Evolutionary conservation across 1,284 basidiomycete genomes (phyloP), one percentile per base, ranked within the genome.

Genomic region (Trichosporon ovoides): DNA sequence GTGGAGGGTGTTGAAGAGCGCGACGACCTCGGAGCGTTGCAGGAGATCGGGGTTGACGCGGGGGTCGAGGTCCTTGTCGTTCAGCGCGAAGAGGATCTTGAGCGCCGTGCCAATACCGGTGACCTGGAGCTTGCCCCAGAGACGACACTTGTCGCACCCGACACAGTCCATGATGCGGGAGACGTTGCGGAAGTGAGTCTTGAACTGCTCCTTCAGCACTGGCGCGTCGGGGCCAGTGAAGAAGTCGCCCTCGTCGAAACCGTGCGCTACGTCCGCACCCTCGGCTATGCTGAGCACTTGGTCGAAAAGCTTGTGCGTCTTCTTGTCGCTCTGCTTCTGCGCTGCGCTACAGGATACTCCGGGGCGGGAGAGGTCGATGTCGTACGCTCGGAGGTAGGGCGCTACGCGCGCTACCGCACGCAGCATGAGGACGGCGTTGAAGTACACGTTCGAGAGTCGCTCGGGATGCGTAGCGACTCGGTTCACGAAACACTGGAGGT

Each of bases 141-240:
- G 80, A 16, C 94, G 83, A 73, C 96, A 99, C 78, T 98, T 98
- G 80, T 96, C 93, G 76, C 96, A 99, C 1, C 94, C 96, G 10
- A 98, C 90, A 70, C 96, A 98, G 70, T 98, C 96, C 93, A 98
- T 98, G 68, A 98, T 98, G 43, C 88, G 84, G 33, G 89, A 89
- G 13, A 99, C 91, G 75, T 99, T 98, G 24, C 95, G 83, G 83
- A 98, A 99, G 70, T 96, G 93, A 35, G 84, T 81, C 75, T 97
- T 96, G 79, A 99, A 98, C 76, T 99, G 91, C 67, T 93, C 86
- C 77, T 93, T 96, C 46, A 99, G 78, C 24, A 89, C 77, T 87
- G 91, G 69, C 12, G 91, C 89, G 68, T 93, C 87, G 66, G 87
- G 85, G 16, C 92, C 91, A 22, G 83, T 83, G 81, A 97, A 97